Conservation (phyloP, 106 monocot genomes). For the Allium sativum region DNA sequence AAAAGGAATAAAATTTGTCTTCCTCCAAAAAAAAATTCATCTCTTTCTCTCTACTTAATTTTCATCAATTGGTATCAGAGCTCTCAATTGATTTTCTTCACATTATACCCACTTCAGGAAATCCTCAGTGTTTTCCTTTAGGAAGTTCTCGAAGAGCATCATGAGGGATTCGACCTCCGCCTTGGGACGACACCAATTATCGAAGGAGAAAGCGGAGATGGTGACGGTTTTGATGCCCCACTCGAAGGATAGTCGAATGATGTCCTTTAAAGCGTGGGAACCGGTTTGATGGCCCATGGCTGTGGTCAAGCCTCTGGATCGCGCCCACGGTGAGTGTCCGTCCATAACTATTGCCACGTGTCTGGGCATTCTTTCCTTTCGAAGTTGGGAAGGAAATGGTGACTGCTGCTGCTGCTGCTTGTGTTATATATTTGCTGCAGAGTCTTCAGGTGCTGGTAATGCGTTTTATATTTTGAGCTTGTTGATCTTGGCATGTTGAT, state of each 20-base stretch:
- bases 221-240: slow-evolving; percentile 67
- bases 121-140: slow-evolving; percentile 27
- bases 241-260: slow-evolving; percentile 28
- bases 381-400: slow-evolving; percentile 17
- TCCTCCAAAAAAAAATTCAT: too few relatives aligned
- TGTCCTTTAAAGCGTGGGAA: slow-evolving; percentile 30
- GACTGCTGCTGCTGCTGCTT: too few relatives aligned
- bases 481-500: too few relatives aligned
- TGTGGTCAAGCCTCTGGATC: slow-evolving; percentile 15
- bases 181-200: slow-evolving; percentile 74
- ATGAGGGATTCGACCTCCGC: slow-evolving; percentile 61
- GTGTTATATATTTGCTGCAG: too few relatives aligned
- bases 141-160: slow-evolving; percentile 39
- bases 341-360: slow-evolving; percentile 61
- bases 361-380: slow-evolving; percentile 24
- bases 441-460: too few relatives aligned
- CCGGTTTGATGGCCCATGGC: slow-evolving; percentile 56
- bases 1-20: too few relatives aligned
- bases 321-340: slow-evolving; percentile 46
- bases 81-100: too few relatives aligned
- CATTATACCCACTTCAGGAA: slow-evolving; percentile 45
- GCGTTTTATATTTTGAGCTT: too few relatives aligned
- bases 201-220: slow-evolving; percentile 69
- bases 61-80: too few relatives aligned
- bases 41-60: too few relatives aligned